Conservation (phyloP, 257 asterid species). For the Nicotiana paniculata region DNA sequence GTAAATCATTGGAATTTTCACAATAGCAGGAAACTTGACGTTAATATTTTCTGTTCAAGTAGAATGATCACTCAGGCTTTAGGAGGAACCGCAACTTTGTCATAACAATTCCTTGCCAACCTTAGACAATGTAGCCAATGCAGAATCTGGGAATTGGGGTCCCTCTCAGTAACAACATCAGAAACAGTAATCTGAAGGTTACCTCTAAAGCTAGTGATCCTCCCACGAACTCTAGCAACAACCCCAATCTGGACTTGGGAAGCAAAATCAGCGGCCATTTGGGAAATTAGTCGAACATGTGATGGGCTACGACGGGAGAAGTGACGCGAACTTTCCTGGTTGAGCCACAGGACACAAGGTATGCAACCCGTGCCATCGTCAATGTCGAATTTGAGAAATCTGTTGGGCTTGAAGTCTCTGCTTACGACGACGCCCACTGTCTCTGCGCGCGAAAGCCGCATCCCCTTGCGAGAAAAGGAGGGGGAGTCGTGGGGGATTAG, state of each 20-base stretch:
- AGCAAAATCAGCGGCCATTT: constrained; percentile 33
- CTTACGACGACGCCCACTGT: constrained; percentile 52
- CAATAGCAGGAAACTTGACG: neutral
- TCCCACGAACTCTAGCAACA: constrained; percentile 73
- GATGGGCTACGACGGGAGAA: constrained; percentile 54
- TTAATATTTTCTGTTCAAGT: neutral
- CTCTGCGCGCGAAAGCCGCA: constrained; percentile 53
- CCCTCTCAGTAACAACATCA: constrained; percentile 58
- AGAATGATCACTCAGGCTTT: neutral
- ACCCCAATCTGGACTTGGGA: constrained; percentile 50
- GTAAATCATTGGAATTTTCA: neutral
- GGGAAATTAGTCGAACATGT: constrained; percentile 67
- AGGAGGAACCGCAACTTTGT: constrained; percentile 8
- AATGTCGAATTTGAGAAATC: constrained; percentile 50
- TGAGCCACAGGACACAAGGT: constrained; percentile 73
- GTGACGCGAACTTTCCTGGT: constrained; percentile 49
- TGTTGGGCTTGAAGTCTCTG: constrained; percentile 52
- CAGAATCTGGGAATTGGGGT: constrained; percentile 67
- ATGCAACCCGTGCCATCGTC: constrained; percentile 82
- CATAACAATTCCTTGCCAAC: constrained; percentile 36
- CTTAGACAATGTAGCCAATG: constrained; percentile 62
- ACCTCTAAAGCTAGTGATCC: constrained; percentile 50
- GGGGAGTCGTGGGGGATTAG: constrained; percentile 25
- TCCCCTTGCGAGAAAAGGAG: constrained; percentile 39
- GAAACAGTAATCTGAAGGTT: constrained; percentile 62